Base-by-base conservation (phyloP, 108 stramenopile species). In the Thalassiosira profunda region DNA sequence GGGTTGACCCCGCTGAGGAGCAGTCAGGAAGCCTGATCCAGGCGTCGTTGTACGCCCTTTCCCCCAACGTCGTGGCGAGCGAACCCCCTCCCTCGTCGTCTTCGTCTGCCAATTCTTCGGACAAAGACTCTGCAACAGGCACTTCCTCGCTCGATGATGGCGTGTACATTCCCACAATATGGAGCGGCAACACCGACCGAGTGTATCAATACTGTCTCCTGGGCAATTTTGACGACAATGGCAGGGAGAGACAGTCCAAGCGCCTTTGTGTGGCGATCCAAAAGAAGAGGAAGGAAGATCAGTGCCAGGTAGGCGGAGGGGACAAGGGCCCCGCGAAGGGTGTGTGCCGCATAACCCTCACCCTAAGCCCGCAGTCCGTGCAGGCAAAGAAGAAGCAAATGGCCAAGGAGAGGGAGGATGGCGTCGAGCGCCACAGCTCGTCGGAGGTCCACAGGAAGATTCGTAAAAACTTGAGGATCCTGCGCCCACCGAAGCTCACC, bases 111-210 rank as follows among this genome's bases (percentile, higher is more conserved):
- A n/a, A n/a, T n/a, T 29, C 51, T n/a, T 28, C 26, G 5, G 5
- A 31, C 15, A 40, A 40, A 40, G 6, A 31, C 21, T 25, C 34
- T 5, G 38, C 64, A 40, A 38, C 9, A 54, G 15, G 49, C 10
- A 48, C 46, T 18, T 47, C 58, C 7, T 55, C 58, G 24, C 42
- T 38, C 14, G 66, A 67, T 48, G 49, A 76, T 51, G 66, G 65
- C 9, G 59, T 67, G 4, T 76, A 76, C 26, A 51, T 62, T 29
- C 74, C 74, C 12, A 62, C 60, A 10, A 67, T 76, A 11, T 67
- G 74, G 74, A 76, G 74, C 41, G 74, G 74, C 36, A 76, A 76
- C 37, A 76, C 74, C 17, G 48, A 76, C 29, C 74, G 74, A 11
- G 54, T 55, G 6, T 76, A 76, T 44, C 59, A 62, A 21, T 76